Conservation (phyloP, 2,329 filamentous ascomycete genomes). For the Parasarocladium wereldwijsianum region DNA sequence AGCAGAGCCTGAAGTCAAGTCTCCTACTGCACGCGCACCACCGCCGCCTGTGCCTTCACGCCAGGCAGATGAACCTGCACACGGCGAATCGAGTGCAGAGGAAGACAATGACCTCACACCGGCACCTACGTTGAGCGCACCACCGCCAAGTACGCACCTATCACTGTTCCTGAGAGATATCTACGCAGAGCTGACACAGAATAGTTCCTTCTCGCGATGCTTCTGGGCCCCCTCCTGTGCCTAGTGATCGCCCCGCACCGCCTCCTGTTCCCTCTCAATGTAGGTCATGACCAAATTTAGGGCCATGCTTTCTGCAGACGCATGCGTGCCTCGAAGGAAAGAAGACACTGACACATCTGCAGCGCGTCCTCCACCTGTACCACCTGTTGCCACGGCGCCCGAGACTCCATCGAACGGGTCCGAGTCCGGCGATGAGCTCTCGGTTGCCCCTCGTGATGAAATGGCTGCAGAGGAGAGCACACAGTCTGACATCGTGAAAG, state of each 20-base stretch:
- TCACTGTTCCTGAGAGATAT: too few relatives aligned
- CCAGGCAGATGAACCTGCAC: neutral
- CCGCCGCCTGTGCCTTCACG: constrained; percentile 16
- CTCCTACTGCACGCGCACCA: constrained; percentile 10
- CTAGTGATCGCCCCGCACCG: constrained; percentile 35
- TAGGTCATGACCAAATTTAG: constrained; percentile 24
- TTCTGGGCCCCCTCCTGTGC: constrained; percentile 27
- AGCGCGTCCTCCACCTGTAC: constrained; percentile 50
- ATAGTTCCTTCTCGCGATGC: constrained; percentile 18
- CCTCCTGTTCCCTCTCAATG: constrained; percentile 45
- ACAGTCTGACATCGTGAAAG: constrained; percentile 21
- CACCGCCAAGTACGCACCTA: constrained; percentile 11
- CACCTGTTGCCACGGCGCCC: constrained; percentile 30
- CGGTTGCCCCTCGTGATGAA: constrained; percentile 32
- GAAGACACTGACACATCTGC: too few relatives aligned
- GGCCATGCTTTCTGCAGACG: too few relatives aligned
- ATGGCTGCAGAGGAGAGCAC: constrained; percentile 27
- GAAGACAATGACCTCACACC: constrained; percentile 21
- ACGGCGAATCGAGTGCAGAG: constrained; percentile 13
- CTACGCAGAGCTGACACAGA: too few relatives aligned
- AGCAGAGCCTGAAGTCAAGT: constrained; percentile 16
- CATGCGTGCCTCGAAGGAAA: too few relatives aligned
- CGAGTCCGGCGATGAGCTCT: constrained; percentile 79
- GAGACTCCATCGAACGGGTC: constrained; percentile 63
- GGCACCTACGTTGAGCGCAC: constrained; percentile 5